These are phyloP conservation scores for Exophiala aquamarina DNA, from an alignment of 2,329 filamentous ascomycete genomes.

Conservation along the genomic window DNA sequence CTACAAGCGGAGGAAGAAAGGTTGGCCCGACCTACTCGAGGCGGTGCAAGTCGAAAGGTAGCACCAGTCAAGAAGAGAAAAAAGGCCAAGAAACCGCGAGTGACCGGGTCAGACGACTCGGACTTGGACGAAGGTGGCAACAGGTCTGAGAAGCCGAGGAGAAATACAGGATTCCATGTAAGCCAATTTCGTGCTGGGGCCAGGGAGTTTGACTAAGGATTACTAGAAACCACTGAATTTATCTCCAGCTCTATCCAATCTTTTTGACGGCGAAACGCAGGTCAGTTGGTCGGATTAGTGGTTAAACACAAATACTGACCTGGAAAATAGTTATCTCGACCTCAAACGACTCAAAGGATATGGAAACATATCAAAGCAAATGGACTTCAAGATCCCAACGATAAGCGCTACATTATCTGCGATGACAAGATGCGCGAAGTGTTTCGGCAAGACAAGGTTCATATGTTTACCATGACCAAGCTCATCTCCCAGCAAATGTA, in stretches of 20 bases:
- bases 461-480: conserved; percentile 99
- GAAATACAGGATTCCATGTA: conserved; percentile 88
- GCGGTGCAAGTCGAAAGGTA: conserved; percentile 62
- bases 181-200: conserved; percentile 32
- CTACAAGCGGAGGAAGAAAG: conserved; percentile 92
- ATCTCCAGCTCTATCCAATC: conserved; percentile 44
- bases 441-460: conserved; percentile 85
- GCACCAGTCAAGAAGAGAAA: conserved; percentile 64
- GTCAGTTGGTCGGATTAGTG: conserved; percentile 36
- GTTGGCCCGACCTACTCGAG: conserved; percentile 72
- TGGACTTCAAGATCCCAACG: conserved; percentile 82
- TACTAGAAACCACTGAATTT: conserved; percentile 47
- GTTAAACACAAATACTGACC: not conserved
- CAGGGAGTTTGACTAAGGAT: conserved; percentile 4
- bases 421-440: conserved; percentile 89
- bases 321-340: conserved; percentile 72
- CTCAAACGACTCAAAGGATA: conserved; percentile 92
- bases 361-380: conserved; percentile 93
- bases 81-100: conserved; percentile 53
- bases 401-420: conserved; percentile 90
- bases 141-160: conserved; percentile 62
- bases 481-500: conserved; percentile 87
- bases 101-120: conserved; percentile 63
- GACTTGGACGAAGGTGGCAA: conserved; percentile 67
- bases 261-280: conserved; percentile 44